Percentiles rank a stretch among this genome's conserved stretches.
These are phyloP conservation scores for Ananas comosus DNA, from an alignment of 176 grass and related monocot species.

Conservation along the genomic window DNA sequence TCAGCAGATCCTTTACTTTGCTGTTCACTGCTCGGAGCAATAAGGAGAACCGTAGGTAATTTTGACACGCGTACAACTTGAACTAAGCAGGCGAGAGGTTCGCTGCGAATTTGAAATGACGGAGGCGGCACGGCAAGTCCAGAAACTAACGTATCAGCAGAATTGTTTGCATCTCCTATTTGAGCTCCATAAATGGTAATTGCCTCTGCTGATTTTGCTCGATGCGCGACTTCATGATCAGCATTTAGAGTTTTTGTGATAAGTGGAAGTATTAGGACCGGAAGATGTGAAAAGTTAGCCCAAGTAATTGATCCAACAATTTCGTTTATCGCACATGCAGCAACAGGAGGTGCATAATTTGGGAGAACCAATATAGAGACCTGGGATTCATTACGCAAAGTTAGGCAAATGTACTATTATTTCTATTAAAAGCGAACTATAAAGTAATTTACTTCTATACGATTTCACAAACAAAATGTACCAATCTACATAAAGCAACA, in stretches of 20 bases:
- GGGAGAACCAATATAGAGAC: slow-evolving; percentile 66
- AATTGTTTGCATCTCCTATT: slow-evolving; percentile 53
- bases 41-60: slow-evolving; percentile 53
- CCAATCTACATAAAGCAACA: neutral
- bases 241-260: slow-evolving; percentile 33
- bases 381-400: slow-evolving; percentile 35
- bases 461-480: neutral
- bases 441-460: no score
- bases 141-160: slow-evolving; percentile 33
- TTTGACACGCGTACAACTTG: slow-evolving; percentile 64
- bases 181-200: slow-evolving; percentile 37
- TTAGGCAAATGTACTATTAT: slow-evolving; percentile 13
- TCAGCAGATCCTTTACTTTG: slow-evolving; percentile 35
- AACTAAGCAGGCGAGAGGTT: slow-evolving; percentile 65
- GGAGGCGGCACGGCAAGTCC: slow-evolving; percentile 40
- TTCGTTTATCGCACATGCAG: slow-evolving; percentile 73
- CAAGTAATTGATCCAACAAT: slow-evolving; percentile 52
- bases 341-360: slow-evolving; percentile 67
- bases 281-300: slow-evolving; percentile 19
- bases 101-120: slow-evolving; percentile 53
- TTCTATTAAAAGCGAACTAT: neutral
- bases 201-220: slow-evolving; percentile 21
- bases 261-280: slow-evolving; percentile 56
- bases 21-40: slow-evolving; percentile 29
- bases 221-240: slow-evolving; percentile 20